Conservation (phyloP, 768 basidiomycete species). For the Sporobolomyces roseus region DNA sequence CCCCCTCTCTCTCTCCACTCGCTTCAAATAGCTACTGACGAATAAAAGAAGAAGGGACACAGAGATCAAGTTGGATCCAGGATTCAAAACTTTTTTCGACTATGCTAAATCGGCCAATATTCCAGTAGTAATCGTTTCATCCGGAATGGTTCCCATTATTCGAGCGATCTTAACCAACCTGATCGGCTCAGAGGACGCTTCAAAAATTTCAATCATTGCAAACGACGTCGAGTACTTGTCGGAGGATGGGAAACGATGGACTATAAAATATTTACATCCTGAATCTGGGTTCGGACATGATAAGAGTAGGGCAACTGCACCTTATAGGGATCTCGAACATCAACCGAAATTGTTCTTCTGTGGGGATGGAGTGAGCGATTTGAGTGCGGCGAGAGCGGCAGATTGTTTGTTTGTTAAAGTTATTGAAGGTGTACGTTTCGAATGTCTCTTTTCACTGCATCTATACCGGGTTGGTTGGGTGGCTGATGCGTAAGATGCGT, state of each 20-base stretch:
- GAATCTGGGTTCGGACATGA: conserved; percentile 85
- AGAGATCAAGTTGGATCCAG: conserved; percentile 82
- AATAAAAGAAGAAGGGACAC: not conserved
- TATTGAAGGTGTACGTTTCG: conserved; percentile 42
- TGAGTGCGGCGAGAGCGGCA: conserved; percentile 75
- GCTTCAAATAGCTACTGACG: not conserved
- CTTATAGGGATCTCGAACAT: conserved; percentile 67
- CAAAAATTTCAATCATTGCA: conserved; percentile 81
- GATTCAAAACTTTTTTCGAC: conserved; percentile 79
- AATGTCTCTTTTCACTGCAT: not conserved
- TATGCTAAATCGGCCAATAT: conserved; percentile 78
- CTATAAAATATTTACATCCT: conserved; percentile 82
- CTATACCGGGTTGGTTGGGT: not conserved
- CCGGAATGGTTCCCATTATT: conserved; percentile 65
- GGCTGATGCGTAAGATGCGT: not conserved
- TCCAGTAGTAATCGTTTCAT: conserved; percentile 52
- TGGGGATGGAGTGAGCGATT: conserved; percentile 93
- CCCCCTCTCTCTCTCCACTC: conserved; percentile 49
- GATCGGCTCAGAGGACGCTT: conserved; percentile 66
- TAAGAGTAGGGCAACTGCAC: conserved; percentile 89
- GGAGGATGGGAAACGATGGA: conserved; percentile 57
- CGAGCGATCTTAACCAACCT: conserved; percentile 82
- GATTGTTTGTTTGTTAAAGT: conserved; percentile 91
- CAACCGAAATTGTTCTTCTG: conserved; percentile 91
- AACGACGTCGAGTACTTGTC: conserved; percentile 69